Conservation (phyloP, 1,284 basidiomycete species). For the Apiotrichum montevideense region DNA sequence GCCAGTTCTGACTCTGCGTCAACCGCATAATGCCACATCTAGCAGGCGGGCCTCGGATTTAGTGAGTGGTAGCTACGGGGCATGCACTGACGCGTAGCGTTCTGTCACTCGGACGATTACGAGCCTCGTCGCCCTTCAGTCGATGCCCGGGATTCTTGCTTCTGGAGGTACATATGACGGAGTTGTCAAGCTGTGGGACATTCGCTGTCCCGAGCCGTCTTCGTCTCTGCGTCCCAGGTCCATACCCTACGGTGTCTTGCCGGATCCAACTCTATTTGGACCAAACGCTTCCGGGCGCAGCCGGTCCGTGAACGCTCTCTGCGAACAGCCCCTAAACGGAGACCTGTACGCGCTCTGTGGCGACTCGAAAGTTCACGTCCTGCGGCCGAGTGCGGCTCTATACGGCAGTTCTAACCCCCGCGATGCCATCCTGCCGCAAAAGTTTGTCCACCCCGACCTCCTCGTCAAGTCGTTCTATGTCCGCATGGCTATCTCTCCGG, state of each 20-base stretch:
- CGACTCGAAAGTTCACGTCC: conserved; percentile 36
- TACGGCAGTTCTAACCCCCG: neutral
- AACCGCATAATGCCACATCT: conserved; percentile 9
- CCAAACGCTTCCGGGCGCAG: conserved; percentile 26
- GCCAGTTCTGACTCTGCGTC: conserved; percentile 13
- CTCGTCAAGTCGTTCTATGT: conserved; percentile 40
- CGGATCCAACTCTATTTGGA: conserved; percentile 31
- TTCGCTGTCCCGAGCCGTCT: conserved; percentile 31
- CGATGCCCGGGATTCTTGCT: conserved; percentile 40
- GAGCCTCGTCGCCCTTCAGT: conserved; percentile 38
- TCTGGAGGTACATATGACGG: conserved; percentile 45
- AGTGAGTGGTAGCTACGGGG: neutral
- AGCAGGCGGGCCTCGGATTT: neutral
- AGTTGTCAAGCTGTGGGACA: conserved; percentile 47
- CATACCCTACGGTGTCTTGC: conserved; percentile 21
- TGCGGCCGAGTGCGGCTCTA: conserved; percentile 28
- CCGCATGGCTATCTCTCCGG: conserved; percentile 36
- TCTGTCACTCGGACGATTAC: conserved; percentile 42
- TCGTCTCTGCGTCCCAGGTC: conserved; percentile 21
- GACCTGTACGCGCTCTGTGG: conserved; percentile 39
- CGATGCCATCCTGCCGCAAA: conserved; percentile 25
- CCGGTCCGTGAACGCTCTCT: conserved; percentile 36
- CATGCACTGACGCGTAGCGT: conserved; percentile 18
- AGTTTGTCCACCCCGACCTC: conserved; percentile 38
- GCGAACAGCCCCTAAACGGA: conserved; percentile 34